Percentiles rank a stretch among this genome's conserved stretches.
Evolutionary conservation across 225 moss, liverwort and hornwort genomes (phyloP).

Genomic region (Anthoceros angustus): DNA sequence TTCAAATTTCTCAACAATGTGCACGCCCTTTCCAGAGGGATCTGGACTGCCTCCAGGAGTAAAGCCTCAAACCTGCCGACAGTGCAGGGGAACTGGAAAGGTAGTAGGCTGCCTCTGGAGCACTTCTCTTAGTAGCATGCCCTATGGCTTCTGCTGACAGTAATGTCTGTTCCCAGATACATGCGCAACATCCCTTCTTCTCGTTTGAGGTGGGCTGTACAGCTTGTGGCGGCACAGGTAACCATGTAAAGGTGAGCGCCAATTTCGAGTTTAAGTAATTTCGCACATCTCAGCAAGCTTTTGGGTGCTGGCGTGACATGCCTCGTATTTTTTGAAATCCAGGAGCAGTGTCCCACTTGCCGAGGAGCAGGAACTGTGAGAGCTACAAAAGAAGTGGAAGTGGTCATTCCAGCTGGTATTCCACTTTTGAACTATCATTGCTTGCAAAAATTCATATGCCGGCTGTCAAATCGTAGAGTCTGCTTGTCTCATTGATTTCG

Average conservation of each 20-base stretch:
- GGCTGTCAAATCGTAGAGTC: background rate
- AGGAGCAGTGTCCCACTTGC: constrained; percentile 76
- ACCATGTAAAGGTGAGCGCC: constrained; percentile 41
- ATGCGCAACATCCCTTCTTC: constrained; percentile 46
- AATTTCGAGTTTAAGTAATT: background rate
- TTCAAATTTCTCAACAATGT: background rate
- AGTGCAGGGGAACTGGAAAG: constrained; percentile 66
- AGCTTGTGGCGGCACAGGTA: constrained; percentile 50
- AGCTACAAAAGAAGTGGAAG: constrained; percentile 43
- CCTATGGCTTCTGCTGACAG: background rate
- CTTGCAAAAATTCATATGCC: background rate
- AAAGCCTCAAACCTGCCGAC: constrained; percentile 37
- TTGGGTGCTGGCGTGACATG: background rate
- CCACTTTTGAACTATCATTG: background rate
- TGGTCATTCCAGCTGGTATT: constrained; percentile 68
- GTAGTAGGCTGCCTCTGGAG: constrained; percentile 16
- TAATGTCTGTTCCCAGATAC: constrained; percentile 21
- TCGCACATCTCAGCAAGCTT: background rate
- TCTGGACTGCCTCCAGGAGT: constrained; percentile 70
- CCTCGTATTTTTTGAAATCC: constrained; percentile 8
- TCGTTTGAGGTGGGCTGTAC: constrained; percentile 51
- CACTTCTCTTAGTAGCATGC: background rate
- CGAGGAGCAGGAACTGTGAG: constrained; percentile 45
- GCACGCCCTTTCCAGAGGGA: constrained; percentile 29
- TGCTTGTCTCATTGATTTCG: background rate